A percentile compares a stretch with the other conserved stretches of the same genome.
Evolutionary conservation across 2,329 filamentous ascomycete species (phyloP).

Genomic region (Fusarium cyanostomum): DNA sequence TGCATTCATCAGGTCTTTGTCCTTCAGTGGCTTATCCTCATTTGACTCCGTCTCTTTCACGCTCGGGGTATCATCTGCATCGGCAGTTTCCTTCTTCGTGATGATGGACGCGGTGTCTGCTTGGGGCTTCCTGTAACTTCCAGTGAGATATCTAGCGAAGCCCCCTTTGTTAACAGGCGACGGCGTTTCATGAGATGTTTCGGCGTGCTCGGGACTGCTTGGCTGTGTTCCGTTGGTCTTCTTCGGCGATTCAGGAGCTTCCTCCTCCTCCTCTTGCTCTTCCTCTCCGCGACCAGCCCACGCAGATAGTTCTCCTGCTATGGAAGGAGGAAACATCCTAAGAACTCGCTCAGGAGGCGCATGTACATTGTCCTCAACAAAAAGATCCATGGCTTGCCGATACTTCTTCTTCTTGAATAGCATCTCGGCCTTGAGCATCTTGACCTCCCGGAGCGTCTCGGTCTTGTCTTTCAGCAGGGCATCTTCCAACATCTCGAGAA

Average conservation of each 20-base stretch:
- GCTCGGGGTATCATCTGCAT: slow-evolving; percentile 65
- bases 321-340: slow-evolving; percentile 80
- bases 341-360: slow-evolving; percentile 91
- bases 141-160: slow-evolving; percentile 65
- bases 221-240: slow-evolving; percentile 43
- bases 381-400: slow-evolving; percentile 86
- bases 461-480: slow-evolving; percentile 86
- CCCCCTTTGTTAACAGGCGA: slow-evolving; percentile 55
- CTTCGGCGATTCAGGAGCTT: slow-evolving; percentile 43
- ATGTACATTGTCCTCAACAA: slow-evolving; percentile 82
- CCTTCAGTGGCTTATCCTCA: slow-evolving; percentile 69
- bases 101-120: slow-evolving; percentile 68
- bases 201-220: slow-evolving; percentile 43
- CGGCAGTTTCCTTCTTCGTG: slow-evolving; percentile 62
- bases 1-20: slow-evolving; percentile 84
- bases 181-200: slow-evolving; percentile 42
- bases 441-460: slow-evolving; percentile 82
- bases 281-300: slow-evolving; percentile 53
- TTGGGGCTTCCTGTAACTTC: slow-evolving; percentile 55
- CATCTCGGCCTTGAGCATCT: slow-evolving; percentile 88
- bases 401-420: slow-evolving; percentile 87
- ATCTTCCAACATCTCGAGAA: slow-evolving; percentile 90
- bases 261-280: slow-evolving; percentile 51
- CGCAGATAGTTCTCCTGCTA: slow-evolving; percentile 82
- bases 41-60: slow-evolving; percentile 54